phyloP scores from a whole-genome alignment of 2,329 filamentous ascomycete genomes.

The Dactylellina leptospora region DNA sequence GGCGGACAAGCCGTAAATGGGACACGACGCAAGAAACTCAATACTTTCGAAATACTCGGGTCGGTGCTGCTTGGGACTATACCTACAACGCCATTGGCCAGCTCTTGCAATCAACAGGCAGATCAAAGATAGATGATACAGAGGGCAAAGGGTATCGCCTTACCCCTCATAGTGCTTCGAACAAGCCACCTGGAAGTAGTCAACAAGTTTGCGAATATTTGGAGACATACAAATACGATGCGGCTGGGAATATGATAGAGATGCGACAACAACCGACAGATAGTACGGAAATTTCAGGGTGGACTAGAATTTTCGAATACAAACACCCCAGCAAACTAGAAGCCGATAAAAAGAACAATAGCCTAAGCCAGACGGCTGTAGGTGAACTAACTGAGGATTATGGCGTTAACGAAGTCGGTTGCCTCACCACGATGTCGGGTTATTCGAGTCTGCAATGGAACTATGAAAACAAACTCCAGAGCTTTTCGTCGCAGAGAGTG shows the following conservation, averaged over 20 bases:
- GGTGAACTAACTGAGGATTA: background rate
- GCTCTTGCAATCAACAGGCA: conserved; percentile 21
- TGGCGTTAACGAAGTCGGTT: background rate
- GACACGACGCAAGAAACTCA: conserved; percentile 55
- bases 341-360: background rate
- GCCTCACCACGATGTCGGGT: conserved; percentile 10
- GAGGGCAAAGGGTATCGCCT: background rate
- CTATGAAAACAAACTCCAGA: conserved; percentile 35
- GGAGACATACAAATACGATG: conserved; percentile 37
- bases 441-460: conserved; percentile 24
- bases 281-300: background rate
- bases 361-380: background rate
- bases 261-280: background rate
- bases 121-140: background rate
- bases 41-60: conserved; percentile 54
- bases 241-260: conserved; percentile 23
- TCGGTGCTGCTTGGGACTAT: conserved; percentile 47
- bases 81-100: conserved; percentile 37
- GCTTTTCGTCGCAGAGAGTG: conserved; percentile 8
- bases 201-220: conserved; percentile 8
- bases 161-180: background rate
- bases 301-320: conserved; percentile 27
- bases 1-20: conserved; percentile 46
- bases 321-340: conserved; percentile 4
- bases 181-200: background rate